Evolutionary conservation across 2,329 filamentous ascomycete species (phyloP), one percentile per base, ranked within the genome.

Genomic region (Cladophialophora bantiana): DNA sequence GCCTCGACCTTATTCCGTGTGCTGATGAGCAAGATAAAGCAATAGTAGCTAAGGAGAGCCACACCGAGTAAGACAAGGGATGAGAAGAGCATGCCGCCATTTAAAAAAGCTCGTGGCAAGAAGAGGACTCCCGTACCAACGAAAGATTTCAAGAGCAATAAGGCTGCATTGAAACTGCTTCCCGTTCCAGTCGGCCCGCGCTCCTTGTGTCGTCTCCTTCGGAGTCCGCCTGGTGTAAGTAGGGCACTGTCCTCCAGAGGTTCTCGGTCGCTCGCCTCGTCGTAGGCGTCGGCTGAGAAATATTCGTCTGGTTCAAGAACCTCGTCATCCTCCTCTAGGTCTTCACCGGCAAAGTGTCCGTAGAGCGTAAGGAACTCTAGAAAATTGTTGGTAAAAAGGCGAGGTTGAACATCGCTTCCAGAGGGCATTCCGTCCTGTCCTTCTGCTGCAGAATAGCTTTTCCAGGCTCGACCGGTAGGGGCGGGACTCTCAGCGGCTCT

Each of bases 61-160:
- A 99, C 92, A 45, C 85, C 86, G 26, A 99, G 83, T n/a, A 99
- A 86, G 15, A 99, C 91, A 59, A 96, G 71, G 76, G 96, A 97
- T 74, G 93, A 97, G 79, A 99, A 99, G 15, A 97, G 82, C 94
- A 99, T 98, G 66, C 95, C 95, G 62, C 95, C 95, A 74, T 97
- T 99, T 70, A 97, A 86, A 76, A 95, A 99, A 4, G 95, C 94
- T 56, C 93, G 89, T 0, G 94, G 94, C 38, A 98, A 82, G 81
- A 98, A 98, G 15, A 98, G 83, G 7, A 98, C 94, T 64, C 94
- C 94, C 0, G 95, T 99, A 20, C 96, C 95, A 56, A 99, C 95
- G 76, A 99, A 99, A 0, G 94, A 98, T 82, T 99, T 99, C 71
- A 99, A 88, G 50, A 99, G 84, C 62, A 99, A 85, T 72, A 97